Percentiles rank a stretch among this genome's conserved stretches.
phyloP scores from a whole-genome alignment of 1,284 basidiomycete species.

The Hymenochaete sp. region DNA sequence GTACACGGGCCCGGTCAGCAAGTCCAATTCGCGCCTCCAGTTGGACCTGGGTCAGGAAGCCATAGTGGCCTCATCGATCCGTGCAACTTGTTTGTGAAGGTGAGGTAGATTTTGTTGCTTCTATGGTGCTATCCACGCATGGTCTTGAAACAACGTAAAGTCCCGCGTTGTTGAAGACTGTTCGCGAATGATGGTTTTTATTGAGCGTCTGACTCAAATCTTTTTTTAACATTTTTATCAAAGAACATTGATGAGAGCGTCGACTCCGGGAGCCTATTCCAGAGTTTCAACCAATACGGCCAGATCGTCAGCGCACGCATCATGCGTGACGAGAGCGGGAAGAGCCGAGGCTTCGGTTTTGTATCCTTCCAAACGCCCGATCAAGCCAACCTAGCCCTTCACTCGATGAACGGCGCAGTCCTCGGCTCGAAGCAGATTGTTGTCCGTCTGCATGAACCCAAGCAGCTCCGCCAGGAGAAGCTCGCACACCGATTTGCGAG shows the following conservation, averaged over 20 bases:
- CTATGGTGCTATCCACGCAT: no score
- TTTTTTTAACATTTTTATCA: neutral
- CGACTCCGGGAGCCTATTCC: slow-evolving; percentile 73
- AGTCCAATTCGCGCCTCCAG: slow-evolving; percentile 68
- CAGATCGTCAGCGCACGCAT: slow-evolving; percentile 87
- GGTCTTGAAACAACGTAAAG: no score
- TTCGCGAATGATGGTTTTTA: no score
- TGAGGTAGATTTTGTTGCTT: no score
- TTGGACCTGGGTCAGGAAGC: slow-evolving; percentile 66
- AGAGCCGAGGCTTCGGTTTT: slow-evolving; percentile 91
- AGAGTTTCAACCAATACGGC: slow-evolving; percentile 75
- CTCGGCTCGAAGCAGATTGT: slow-evolving; percentile 72
- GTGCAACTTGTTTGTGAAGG: slow-evolving; percentile 87
- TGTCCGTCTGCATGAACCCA: slow-evolving; percentile 84
- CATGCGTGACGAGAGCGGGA: slow-evolving; percentile 81
- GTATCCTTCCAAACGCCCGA: slow-evolving; percentile 81
- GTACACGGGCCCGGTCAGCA: slow-evolving; percentile 85
- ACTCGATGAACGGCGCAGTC: slow-evolving; percentile 68
- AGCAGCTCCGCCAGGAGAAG: slow-evolving; percentile 81
- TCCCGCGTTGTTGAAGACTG: no score
- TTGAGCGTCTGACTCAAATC: neutral
- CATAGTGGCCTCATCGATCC: slow-evolving; percentile 85
- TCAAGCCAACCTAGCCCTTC: slow-evolving; percentile 69
- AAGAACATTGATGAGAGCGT: slow-evolving; percentile 73
- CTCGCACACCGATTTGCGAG: slow-evolving; percentile 64